Evolutionary conservation across 1,284 basidiomycete species (phyloP).

Genomic region (Mrakiaceae sp.): DNA sequence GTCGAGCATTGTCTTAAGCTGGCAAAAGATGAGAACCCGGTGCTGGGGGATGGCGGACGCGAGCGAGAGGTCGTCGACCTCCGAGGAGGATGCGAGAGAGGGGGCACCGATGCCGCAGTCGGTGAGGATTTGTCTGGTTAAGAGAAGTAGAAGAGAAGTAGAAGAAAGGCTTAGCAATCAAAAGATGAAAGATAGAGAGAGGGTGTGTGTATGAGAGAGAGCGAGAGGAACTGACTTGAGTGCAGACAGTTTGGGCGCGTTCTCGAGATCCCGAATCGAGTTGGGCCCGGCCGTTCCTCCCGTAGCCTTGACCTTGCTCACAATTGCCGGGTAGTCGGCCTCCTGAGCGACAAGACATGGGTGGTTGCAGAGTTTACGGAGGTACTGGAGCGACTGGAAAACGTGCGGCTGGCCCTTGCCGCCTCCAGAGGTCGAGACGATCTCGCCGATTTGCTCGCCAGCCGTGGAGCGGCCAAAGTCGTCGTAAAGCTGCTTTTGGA

Average conservation of each 20-base stretch:
- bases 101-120: slow-evolving; percentile 86
- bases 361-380: slow-evolving; percentile 96
- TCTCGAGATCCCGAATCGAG: slow-evolving; percentile 61
- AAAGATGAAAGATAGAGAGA: slow-evolving; percentile 4
- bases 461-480: slow-evolving; percentile 78
- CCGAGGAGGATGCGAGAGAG: slow-evolving; percentile 36
- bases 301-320: slow-evolving; percentile 44
- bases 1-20: slow-evolving; percentile 98
- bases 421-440: slow-evolving; percentile 40
- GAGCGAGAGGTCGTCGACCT: slow-evolving; percentile 23
- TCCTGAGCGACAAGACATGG: slow-evolving; percentile 67
- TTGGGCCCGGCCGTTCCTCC: slow-evolving; percentile 23
- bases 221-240: slow-evolving; percentile 49
- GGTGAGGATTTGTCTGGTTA: slow-evolving; percentile 67
- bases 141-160: slow-evolving; percentile 2
- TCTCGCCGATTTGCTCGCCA: slow-evolving; percentile 51
- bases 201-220: slow-evolving; percentile 1
- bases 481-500: slow-evolving; percentile 89
- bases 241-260: slow-evolving; percentile 90
- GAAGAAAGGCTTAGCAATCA: slow-evolving; percentile 5
- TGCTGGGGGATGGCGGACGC: slow-evolving; percentile 65
- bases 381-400: slow-evolving; percentile 92
- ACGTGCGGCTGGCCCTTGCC: slow-evolving; percentile 61
- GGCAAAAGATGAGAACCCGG: slow-evolving; percentile 96
- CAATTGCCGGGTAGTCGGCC: slow-evolving; percentile 44